Evolutionary conservation across 352 stramenopile genomes (phyloP).

Genomic region (Globisporangium megalacanthum): DNA sequence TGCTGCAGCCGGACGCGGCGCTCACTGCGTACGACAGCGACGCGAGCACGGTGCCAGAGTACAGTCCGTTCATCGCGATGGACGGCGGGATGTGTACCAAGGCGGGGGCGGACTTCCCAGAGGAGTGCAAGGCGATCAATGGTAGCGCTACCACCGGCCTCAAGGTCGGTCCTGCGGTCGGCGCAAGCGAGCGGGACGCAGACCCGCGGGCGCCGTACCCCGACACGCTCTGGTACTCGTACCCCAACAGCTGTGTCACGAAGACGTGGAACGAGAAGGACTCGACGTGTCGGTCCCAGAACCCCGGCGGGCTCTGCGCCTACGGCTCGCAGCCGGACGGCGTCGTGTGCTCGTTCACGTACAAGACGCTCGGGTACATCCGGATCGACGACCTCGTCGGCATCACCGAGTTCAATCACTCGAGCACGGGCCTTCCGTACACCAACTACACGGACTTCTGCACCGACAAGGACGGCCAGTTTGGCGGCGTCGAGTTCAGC

Average conservation of each 20-base stretch:
- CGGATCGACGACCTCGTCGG: slow-evolving; percentile 55
- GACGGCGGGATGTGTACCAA: slow-evolving; percentile 48
- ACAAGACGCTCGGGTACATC: slow-evolving; percentile 51
- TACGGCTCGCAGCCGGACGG: slow-evolving; percentile 36
- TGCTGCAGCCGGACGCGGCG: slow-evolving; percentile 40
- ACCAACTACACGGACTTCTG: slow-evolving; percentile 57
- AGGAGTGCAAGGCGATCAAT: slow-evolving; percentile 20
- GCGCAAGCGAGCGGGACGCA: slow-evolving; percentile 23
- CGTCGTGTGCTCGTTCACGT: slow-evolving; percentile 57
- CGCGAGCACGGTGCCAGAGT: slow-evolving; percentile 30
- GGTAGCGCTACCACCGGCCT: slow-evolving; percentile 11
- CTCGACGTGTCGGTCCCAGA: slow-evolving; percentile 23
- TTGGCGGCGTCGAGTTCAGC: slow-evolving; percentile 38
- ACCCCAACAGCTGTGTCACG: slow-evolving; percentile 47
- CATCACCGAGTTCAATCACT: slow-evolving; percentile 47
- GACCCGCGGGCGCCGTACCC: slow-evolving; percentile 48
- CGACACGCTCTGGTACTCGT: slow-evolving; percentile 61
- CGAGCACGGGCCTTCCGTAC: slow-evolving; percentile 21
- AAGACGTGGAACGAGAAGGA: slow-evolving; percentile 36
- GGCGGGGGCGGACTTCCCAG: slow-evolving; percentile 11
- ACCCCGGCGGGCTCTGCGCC: slow-evolving; percentile 31
- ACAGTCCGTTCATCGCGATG: slow-evolving; percentile 52
- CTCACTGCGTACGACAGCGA: slow-evolving; percentile 25
- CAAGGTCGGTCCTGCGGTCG: slow-evolving; percentile 35
- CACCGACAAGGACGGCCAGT: slow-evolving; percentile 22